These are phyloP conservation scores for Lentinula guzmanii DNA, from an alignment of 768 basidiomycete species.

Conservation along the genomic window DNA sequence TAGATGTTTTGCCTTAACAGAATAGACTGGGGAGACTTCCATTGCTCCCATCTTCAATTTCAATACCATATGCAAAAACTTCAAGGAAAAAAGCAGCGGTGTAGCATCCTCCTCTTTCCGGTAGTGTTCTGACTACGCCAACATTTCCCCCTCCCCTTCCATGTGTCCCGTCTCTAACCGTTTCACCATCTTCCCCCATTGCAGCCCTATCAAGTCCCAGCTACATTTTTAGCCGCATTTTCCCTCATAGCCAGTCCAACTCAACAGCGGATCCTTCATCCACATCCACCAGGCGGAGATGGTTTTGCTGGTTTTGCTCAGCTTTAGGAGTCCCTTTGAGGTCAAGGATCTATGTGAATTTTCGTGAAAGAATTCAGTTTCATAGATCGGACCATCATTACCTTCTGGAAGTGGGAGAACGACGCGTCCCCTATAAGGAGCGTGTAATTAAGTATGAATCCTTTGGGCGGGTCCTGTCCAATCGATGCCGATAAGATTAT, in stretches of 20 bases:
- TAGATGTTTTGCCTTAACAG: no score
- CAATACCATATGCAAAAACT: no score
- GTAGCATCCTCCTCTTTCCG: conserved; percentile 9
- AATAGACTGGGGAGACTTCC: no score
- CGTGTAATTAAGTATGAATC: conserved; percentile 94
- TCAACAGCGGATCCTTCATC: not conserved
- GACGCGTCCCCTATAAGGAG: conserved; percentile 91
- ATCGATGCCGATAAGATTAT: conserved; percentile 34
- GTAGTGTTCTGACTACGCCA: not conserved
- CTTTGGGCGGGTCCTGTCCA: conserved; percentile 82
- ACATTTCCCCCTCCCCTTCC: not conserved
- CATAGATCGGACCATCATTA: conserved; percentile 18
- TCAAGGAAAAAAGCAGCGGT: no score
- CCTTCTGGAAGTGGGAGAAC: conserved; percentile 98
- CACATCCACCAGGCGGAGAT: conserved; percentile 31
- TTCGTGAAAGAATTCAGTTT: not conserved
- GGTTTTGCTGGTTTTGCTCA: conserved; percentile 87
- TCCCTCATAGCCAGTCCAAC: not conserved
- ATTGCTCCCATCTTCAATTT: no score
- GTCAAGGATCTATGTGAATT: conserved; percentile 68
- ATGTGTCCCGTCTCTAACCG: not conserved
- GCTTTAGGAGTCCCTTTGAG: conserved; percentile 86
- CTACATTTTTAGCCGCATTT: conserved; percentile 5
- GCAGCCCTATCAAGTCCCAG: not conserved
- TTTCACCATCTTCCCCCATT: not conserved